Evolutionary conservation across 2,329 filamentous ascomycete species (phyloP), one percentile per base, ranked within the genome.

Genomic region (Beauveria pseudobassiana): DNA sequence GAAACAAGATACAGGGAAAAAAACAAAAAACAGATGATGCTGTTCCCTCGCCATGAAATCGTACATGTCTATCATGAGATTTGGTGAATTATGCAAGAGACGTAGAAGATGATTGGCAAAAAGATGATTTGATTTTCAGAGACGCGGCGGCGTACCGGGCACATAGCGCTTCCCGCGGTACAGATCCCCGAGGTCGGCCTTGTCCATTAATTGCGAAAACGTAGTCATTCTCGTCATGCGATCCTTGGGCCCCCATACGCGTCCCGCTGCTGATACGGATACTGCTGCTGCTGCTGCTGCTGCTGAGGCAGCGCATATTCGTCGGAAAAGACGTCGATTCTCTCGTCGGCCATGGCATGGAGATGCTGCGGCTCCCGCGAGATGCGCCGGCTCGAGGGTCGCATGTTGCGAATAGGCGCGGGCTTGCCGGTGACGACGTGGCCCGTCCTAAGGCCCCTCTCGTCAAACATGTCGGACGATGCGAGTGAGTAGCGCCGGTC

Each of bases 121-220:
- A 56, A 34, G 1, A 18, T 5, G 10, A 5, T 16, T 34, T 30
- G 1, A 2, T 4, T 24, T n/a, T 52, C 58, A 71, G 61, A 75
- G 71, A 58, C 69, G 68, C 7, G 71, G 72, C 52, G 73, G 72
- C 28, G 70, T 69, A 5, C 71, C 71, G 12, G 77, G 77, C 45
- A 81, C 75, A 63, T 75, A 82, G 4, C 74, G 71, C 66, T 73
- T 72, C 6, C 76, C 79, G 63, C 69, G 72, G 61, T 70, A 75
- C 51, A 80, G 73, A 10, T 71, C 70, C 18, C 76, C 75, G 24
- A 81, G 69, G 22, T 76, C 74, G 2, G 78, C 79, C 63, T 76
- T 72, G 60, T 80, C 75, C 77, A 84, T 80, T 68, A 85, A 75
- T 65, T 79, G 77, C n/a, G 79, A 78, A 64, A 84, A 82, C 0